Evolutionary conservation across 2,329 filamentous ascomycete species (phyloP), one percentile per base, ranked within the genome.

Genomic region (Claviceps quebecensis): DNA sequence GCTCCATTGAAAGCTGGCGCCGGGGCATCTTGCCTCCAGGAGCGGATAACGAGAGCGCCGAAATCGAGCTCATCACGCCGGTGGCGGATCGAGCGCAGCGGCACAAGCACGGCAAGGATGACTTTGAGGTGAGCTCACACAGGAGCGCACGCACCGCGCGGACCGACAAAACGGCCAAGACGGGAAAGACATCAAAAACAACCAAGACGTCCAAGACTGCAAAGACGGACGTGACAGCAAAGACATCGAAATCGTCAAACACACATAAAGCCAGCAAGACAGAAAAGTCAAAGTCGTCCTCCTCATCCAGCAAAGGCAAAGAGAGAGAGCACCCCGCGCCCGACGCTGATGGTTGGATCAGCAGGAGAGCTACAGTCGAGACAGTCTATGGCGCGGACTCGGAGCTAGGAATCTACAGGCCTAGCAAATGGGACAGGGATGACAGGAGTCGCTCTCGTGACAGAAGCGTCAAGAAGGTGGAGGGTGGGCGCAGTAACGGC

Each of bases 51-150:
- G 72, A 71, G 53, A 70, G 61, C 38, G 75, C 70, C 11, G 76
- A 80, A 47, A 58, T 75, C 23, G 77, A 81, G 62, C 69, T 80
- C 53, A 80, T 81, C 58, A 79, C 74, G 47, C 77, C 76, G 2
- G 66, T 71, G 59, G 77, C 77, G 5, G 70, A 76, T 52, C 70
- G 70, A 8, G 72, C 71, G 14, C 68, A 71, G n/a, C 63, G 64
- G 19, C 58, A 62, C 11, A 60, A 58, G 19, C 57, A 63, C 41
- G 63, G 54, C 49, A 59, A 69, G 57, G 66, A 72, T 52, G 66
- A 72, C 44, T 65, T 65, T 29, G 55, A 73, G 51, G 63, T 71
- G 29, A 62, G 62, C 50, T 67, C 67, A 3, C 61, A 59, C 47
- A 57, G 63, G 49, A 67, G 65, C 49, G 61, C 65, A 44, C 60